phyloP scores from a whole-genome alignment of 2,329 filamentous ascomycete species.

The Microcyclosporella mali region DNA sequence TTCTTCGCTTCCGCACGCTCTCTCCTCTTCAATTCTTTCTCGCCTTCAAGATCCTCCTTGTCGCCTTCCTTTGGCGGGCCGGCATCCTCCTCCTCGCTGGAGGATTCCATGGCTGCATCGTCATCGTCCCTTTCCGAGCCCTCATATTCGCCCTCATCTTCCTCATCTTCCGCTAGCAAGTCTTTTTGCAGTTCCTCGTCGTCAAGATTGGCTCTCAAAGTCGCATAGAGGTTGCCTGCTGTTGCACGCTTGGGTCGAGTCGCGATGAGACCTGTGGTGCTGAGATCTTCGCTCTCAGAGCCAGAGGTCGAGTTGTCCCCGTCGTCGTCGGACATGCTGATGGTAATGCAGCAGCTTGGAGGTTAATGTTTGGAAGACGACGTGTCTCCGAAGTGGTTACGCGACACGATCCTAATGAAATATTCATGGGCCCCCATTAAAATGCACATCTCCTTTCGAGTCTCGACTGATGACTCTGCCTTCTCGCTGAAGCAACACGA shows the following conservation, averaged over 20 bases:
- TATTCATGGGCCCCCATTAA: no score
- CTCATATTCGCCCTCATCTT: slow-evolving; percentile 39
- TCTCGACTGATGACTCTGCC: no score
- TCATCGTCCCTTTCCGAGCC: slow-evolving; percentile 44
- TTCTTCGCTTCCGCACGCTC: slow-evolving; percentile 66
- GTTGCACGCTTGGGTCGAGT: slow-evolving; percentile 70
- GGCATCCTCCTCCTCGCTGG: slow-evolving; percentile 69
- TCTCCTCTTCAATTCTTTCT: slow-evolving; percentile 75
- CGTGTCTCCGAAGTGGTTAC: no score
- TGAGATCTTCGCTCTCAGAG: slow-evolving; percentile 24
- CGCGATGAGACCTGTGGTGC: slow-evolving; percentile 54
- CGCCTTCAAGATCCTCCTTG: slow-evolving; percentile 72
- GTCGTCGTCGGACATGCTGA: slow-evolving; percentile 24
- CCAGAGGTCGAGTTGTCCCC: slow-evolving; percentile 9
- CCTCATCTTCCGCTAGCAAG: slow-evolving; percentile 46
- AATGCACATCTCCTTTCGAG: no score
- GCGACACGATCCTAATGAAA: no score
- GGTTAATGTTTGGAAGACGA: no score
- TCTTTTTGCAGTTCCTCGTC: slow-evolving; percentile 39
- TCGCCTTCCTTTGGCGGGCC: slow-evolving; percentile 40
- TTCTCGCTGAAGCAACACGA: no score
- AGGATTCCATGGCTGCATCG: slow-evolving; percentile 81
- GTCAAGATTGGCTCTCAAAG: slow-evolving; percentile 59
- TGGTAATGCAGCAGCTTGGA: not conserved
- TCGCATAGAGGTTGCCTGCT: slow-evolving; percentile 76